Percentiles rank a stretch among this genome's conserved stretches.
These are phyloP conservation scores for Graphilbum ipis-grandicollis DNA, from an alignment of 2,329 filamentous ascomycete species.

Conservation along the genomic window DNA sequence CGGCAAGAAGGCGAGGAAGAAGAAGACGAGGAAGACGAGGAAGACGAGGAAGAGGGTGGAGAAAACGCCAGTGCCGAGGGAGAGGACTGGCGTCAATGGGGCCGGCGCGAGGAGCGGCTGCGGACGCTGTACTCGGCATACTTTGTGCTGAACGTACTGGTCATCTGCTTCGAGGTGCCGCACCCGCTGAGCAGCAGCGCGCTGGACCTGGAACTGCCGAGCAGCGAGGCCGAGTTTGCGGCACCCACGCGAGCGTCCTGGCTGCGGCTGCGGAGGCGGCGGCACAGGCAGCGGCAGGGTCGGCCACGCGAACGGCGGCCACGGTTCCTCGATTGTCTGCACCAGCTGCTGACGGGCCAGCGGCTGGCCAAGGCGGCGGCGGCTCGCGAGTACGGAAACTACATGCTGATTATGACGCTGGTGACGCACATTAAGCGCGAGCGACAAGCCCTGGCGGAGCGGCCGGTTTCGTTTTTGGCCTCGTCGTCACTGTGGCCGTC, in stretches of 20 bases:
- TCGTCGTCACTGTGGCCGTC: not conserved
- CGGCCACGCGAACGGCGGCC: not conserved
- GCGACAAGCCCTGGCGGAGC: not conserved
- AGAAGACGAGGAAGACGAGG: too few species aligned
- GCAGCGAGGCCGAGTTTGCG: not conserved
- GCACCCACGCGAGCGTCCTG: not conserved
- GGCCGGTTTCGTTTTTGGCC: not conserved
- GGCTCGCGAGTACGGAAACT: slow-evolving; percentile 1
- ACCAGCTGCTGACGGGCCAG: not conserved
- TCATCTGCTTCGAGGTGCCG: slow-evolving; percentile 1
- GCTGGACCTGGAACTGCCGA: not conserved
- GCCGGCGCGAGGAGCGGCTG: not conserved
- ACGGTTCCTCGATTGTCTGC: not conserved
- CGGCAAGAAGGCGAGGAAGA: not conserved
- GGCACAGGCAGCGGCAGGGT: not conserved
- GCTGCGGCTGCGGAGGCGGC: not conserved
- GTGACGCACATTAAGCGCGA: not conserved
- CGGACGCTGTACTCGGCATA: slow-evolving; percentile 2
- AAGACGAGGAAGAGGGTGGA: too few species aligned
- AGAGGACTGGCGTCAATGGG: not conserved
- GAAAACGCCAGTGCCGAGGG: not conserved
- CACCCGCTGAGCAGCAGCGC: not conserved
- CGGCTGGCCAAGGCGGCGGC: not conserved
- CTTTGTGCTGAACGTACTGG: not conserved
- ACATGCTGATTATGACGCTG: slow-evolving; percentile 1